A percentile compares a stretch with the other conserved stretches of the same genome.
phyloP scores from a whole-genome alignment of 805 yeast genomes.

The Candida chilensis region DNA sequence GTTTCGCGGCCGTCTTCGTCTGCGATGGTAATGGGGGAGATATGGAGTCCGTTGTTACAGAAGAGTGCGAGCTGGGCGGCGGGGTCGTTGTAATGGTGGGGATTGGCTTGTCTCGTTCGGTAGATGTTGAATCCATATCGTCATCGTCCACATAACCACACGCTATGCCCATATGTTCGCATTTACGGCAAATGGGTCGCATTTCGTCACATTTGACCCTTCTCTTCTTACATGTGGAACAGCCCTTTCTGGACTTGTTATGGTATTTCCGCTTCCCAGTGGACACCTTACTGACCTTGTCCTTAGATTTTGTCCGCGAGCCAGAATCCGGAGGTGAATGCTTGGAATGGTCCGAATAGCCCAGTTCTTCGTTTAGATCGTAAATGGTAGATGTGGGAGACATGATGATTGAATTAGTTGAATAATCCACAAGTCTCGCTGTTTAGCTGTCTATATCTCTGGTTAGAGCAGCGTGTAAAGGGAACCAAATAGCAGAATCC shows the following conservation, averaged over 20 bases:
- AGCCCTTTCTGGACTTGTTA: conserved; percentile 81
- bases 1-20: no score
- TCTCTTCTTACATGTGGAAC: conserved; percentile 81
- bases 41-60: background rate
- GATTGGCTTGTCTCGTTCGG: background rate
- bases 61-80: background rate
- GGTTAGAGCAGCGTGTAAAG: no score
- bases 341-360: no score
- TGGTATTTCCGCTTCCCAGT: conserved; percentile 82
- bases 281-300: conserved; percentile 10
- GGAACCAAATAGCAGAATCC: no score
- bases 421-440: no score
- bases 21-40: no score
- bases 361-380: no score
- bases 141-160: conserved; percentile 47
- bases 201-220: conserved; percentile 90
- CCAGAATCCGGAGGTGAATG: no score
- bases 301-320: no score
- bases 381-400: no score
- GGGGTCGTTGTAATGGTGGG: background rate
- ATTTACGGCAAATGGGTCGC: conserved; percentile 72
- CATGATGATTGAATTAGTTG: no score
- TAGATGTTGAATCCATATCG: background rate
- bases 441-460: no score
- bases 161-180: conserved; percentile 67